These are phyloP conservation scores for Allomyces macrogynus DNA, from an alignment of 192 early-diverging fungal species.

Conservation along the genomic window DNA sequence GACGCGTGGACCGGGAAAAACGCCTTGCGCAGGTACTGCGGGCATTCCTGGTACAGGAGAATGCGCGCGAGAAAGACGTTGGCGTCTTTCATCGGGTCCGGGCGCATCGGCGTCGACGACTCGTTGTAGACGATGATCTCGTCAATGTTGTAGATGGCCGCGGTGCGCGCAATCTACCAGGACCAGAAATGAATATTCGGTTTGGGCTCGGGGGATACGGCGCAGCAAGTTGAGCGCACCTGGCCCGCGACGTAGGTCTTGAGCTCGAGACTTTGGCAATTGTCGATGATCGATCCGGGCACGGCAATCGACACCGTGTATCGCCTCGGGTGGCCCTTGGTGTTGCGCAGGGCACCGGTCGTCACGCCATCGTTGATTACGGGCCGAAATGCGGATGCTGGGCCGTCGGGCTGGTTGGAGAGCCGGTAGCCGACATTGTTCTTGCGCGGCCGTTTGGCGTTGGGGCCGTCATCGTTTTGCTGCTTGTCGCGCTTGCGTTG, in stretches of 20 bases:
- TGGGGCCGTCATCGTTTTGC: not conserved
- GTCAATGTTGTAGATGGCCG: slow-evolving; percentile 38
- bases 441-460: not conserved
- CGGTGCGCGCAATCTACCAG: slow-evolving; percentile 29
- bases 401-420: not conserved
- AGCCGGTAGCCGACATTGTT: not conserved
- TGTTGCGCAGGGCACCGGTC: not conserved
- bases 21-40: slow-evolving; percentile 42
- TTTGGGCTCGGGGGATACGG: too few species aligned
- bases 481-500: too few species aligned
- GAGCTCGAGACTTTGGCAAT: slow-evolving; percentile 36
- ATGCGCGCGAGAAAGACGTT: slow-evolving; percentile 41
- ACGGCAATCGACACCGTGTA: slow-evolving; percentile 46
- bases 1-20: slow-evolving; percentile 46
- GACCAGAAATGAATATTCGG: too few species aligned
- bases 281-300: slow-evolving; percentile 40
- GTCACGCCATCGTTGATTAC: too few species aligned
- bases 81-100: slow-evolving; percentile 12
- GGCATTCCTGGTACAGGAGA: slow-evolving; percentile 47
- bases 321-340: not conserved
- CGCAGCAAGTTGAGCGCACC: slow-evolving; percentile 8
- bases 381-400: not conserved
- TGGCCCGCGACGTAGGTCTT: slow-evolving; percentile 52
- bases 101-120: slow-evolving; percentile 9
- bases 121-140: slow-evolving; percentile 49